Conservation (phyloP, 768 basidiomycete genomes). For the Exsudoporus frostii region DNA sequence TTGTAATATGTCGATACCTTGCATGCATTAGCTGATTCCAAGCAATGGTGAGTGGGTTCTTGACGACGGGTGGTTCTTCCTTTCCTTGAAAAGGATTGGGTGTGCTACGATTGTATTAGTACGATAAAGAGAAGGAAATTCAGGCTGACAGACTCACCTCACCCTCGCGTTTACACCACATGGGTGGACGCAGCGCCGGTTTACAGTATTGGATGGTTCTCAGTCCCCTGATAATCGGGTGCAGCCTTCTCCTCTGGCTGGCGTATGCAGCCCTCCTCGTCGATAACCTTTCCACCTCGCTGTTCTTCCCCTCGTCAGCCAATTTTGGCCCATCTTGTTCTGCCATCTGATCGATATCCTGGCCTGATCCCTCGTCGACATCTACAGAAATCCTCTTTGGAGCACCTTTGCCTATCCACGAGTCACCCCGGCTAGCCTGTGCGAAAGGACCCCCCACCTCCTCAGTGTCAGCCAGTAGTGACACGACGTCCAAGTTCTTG, state of each 20-base stretch:
- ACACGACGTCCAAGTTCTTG: slow-evolving; percentile 13
- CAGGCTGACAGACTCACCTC: neutral
- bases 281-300: slow-evolving; percentile 13
- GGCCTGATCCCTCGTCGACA: slow-evolving; percentile 32
- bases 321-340: slow-evolving; percentile 21
- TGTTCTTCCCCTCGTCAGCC: slow-evolving; percentile 5
- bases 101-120: neutral
- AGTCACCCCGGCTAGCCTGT: slow-evolving; percentile 12
- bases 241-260: neutral
- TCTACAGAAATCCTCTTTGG: slow-evolving; percentile 22
- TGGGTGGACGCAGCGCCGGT: too few relatives aligned
- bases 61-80: neutral
- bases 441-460: slow-evolving; percentile 25
- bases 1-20: slow-evolving; percentile 10
- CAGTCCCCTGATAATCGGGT: neutral
- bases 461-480: slow-evolving; percentile 15
- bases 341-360: slow-evolving; percentile 32
- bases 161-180: neutral
- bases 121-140: neutral
- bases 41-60: slow-evolving; percentile 20
- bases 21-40: slow-evolving; percentile 21
- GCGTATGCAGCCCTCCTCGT: slow-evolving; percentile 5
- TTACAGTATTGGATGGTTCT: too few relatives aligned
- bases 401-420: slow-evolving; percentile 7
- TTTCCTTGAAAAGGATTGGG: too few relatives aligned